These are phyloP conservation scores for Insectozyma bohioensis DNA, from an alignment of 1,139 yeast species.

Conservation along the genomic window DNA sequence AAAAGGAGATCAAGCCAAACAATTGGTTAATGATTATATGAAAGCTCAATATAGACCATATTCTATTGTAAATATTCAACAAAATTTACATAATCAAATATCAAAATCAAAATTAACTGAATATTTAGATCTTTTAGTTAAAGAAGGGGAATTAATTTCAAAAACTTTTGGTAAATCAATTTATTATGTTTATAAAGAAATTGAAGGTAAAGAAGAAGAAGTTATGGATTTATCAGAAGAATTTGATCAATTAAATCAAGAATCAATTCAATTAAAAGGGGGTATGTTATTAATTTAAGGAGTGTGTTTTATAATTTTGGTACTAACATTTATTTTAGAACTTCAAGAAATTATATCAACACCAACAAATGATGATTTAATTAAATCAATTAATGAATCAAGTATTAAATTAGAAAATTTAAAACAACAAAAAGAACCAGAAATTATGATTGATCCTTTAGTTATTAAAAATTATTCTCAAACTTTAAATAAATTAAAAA, in stretches of 20 bases:
- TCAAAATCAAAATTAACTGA: slow-evolving; percentile 25
- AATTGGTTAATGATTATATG: slow-evolving; percentile 23
- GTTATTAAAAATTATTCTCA: no score
- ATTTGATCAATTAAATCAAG: slow-evolving; percentile 8
- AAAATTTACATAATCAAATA: slow-evolving; percentile 32
- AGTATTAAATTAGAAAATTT: slow-evolving; percentile 1
- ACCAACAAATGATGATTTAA: slow-evolving; percentile 9
- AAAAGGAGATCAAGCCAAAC: slow-evolving; percentile 7
- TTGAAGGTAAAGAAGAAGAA: slow-evolving; percentile 6
- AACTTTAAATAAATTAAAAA: neutral
- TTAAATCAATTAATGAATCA: neutral
- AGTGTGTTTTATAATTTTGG: neutral
- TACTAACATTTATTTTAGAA: slow-evolving; percentile 5
- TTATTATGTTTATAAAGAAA: slow-evolving; percentile 31
- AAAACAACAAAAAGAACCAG: neutral
- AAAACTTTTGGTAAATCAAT: slow-evolving; percentile 36
- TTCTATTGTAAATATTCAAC: slow-evolving; percentile 35
- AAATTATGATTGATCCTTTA: slow-evolving; percentile 1
- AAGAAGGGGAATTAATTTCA: slow-evolving; percentile 22
- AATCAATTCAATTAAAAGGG: slow-evolving; percentile 8
- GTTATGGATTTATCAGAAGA: slow-evolving; percentile 11
- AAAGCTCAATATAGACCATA: slow-evolving; percentile 38
- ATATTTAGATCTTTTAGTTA: slow-evolving; percentile 27
- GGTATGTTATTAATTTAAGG: slow-evolving; percentile 7
- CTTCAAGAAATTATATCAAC: slow-evolving; percentile 8